These are phyloP conservation scores for Ambrosiella xylebori DNA, from an alignment of 2,329 filamentous ascomycete genomes.

Conservation along the genomic window DNA sequence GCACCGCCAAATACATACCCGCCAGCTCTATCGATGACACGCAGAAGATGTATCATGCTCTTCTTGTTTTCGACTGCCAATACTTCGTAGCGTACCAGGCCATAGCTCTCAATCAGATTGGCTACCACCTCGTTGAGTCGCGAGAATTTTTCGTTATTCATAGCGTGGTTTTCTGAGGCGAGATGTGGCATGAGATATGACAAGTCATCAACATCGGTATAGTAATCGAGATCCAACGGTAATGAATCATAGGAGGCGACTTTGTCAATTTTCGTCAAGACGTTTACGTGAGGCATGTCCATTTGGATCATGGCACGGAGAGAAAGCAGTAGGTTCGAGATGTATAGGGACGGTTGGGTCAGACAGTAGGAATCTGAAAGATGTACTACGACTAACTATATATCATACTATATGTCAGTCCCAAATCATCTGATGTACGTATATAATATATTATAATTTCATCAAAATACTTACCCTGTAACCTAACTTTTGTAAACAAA, in stretches of 20 bases:
- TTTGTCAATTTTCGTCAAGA: conserved; percentile 96
- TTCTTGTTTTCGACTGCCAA: conserved; percentile 91
- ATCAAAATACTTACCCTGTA: conserved; percentile 54
- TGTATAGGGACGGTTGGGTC: conserved; percentile 82
- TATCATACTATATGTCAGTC: background rate
- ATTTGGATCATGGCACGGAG: conserved; percentile 96
- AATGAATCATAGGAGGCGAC: conserved; percentile 67
- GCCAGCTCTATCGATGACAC: conserved; percentile 76
- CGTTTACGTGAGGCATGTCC: conserved; percentile 89
- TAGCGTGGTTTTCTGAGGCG: conserved; percentile 55
- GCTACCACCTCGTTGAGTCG: conserved; percentile 76
- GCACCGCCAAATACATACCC: conserved; percentile 86
- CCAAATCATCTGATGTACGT: conserved; percentile 18
- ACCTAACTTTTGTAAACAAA: conserved; percentile 72
- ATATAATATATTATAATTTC: background rate
- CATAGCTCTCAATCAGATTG: conserved; percentile 74
- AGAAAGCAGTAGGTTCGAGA: conserved; percentile 82
- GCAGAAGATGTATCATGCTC: conserved; percentile 84
- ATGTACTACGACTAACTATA: conserved; percentile 85
- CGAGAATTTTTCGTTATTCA: conserved; percentile 59
- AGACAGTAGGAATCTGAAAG: conserved; percentile 88
- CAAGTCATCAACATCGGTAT: conserved; percentile 92
- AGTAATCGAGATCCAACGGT: conserved; percentile 91
- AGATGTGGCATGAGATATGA: conserved; percentile 67
- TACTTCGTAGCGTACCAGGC: conserved; percentile 80